Evolutionary conservation across 306 rosid genomes (phyloP), one percentile per base, ranked within the genome.

Genomic region (Rosa rugosa): DNA sequence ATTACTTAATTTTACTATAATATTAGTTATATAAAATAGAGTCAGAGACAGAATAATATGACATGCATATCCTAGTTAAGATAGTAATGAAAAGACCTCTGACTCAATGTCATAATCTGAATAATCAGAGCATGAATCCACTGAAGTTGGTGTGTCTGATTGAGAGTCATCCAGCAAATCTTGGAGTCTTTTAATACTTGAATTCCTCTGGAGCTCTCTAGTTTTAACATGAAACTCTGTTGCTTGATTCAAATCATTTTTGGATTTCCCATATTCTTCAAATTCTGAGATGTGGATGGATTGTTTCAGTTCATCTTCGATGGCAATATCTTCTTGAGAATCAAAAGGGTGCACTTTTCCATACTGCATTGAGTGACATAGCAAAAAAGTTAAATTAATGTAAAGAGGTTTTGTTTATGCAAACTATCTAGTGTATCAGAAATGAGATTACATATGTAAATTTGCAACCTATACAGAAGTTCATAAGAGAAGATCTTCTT

Each of bases 261-360:
- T 27, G 69, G 79, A 62, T 47, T 83, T 77, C 85, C 49, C 47
- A 34, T 66, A 72, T 71, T 81, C 79, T 78, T 83, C 83, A 85
- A 71, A 40, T 62, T 79, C 72, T 14, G 81, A 75, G 69, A 78
- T 59, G 77, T 85, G 75, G 51, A 63, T 67, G 64, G 77, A 75
- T 49, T 73, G 60, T 51, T 67, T 83, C 18, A 80, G 77, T 16
- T 82, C 79, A 27, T 68, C 67, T 40, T 40, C 67, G 27, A 73
- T 12, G 40, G 25, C 4, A 12, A 23, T 73, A 56, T 54, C 53
- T 13, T 57, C 40, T 5, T 40, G 40, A 56, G 71, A 77, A 71
- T 87, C 90, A 80, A 88, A 76, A 62, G 88, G 89, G 75, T 87
- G 91, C 71, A 91, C 81, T 82, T 82, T 89, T 77, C 80, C 88